A percentile compares a stretch with the other conserved stretches of the same genome.
Evolutionary conservation across 2,329 filamentous ascomycete species (phyloP).

Genomic region (Aspergillus arachidicola): DNA sequence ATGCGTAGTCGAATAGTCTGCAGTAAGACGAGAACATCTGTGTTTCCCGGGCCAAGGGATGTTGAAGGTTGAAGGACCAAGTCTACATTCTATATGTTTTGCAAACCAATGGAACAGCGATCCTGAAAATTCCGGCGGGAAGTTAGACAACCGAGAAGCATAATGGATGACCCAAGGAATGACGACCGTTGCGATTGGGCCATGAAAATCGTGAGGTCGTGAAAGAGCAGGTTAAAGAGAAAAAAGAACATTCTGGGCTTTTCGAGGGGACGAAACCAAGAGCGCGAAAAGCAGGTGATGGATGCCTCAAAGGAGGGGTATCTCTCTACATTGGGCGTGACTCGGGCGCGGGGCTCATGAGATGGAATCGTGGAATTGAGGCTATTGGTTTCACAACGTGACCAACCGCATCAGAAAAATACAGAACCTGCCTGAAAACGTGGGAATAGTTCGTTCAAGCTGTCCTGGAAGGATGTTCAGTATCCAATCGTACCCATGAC

Average conservation of each 20-base stretch:
- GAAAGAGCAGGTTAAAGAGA: conserved; percentile 11
- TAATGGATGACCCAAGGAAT: conserved; percentile 13
- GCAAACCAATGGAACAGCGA: conserved; percentile 10
- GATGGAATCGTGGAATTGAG: conserved; percentile 11
- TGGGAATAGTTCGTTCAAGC: not conserved
- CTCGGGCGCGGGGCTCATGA: conserved; percentile 5
- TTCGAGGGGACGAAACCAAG: conserved; percentile 3
- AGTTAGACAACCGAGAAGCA: conserved; percentile 18
- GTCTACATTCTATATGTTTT: conserved; percentile 13
- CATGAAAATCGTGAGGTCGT: conserved; percentile 10
- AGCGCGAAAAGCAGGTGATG: not conserved
- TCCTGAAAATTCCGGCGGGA: conserved; percentile 16
- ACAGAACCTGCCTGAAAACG: conserved; percentile 8
- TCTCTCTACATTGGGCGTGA: not conserved
- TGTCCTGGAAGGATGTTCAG: not conserved
- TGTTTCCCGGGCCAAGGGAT: conserved; percentile 14
- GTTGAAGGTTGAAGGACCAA: conserved; percentile 8
- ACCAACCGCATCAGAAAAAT: conserved; percentile 1
- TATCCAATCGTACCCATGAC: conserved; percentile 11
- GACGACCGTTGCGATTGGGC: conserved; percentile 20
- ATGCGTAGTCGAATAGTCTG: not conserved
- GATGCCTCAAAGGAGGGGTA: conserved; percentile 5
- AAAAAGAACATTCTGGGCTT: conserved; percentile 23
- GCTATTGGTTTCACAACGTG: conserved; percentile 7
- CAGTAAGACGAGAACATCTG: not conserved